These are phyloP conservation scores for Recurvomyces mirabilis DNA, from an alignment of 495 filamentous ascomycete species.

Conservation along the genomic window DNA sequence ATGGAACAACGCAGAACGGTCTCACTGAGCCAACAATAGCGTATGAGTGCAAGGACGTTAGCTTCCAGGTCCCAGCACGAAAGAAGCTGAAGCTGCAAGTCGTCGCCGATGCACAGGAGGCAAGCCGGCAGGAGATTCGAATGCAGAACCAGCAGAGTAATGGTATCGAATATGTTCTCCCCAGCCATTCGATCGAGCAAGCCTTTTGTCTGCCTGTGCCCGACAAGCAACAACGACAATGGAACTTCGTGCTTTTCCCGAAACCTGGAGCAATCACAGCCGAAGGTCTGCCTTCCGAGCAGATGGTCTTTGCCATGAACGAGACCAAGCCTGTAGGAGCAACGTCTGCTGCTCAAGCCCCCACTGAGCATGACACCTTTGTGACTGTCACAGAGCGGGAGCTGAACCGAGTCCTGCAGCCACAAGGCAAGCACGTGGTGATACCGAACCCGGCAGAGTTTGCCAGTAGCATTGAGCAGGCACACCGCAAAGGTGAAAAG, in stretches of 20 bases:
- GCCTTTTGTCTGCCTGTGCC: slow-evolving; percentile 63
- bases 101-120: slow-evolving; percentile 28
- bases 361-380: slow-evolving; percentile 45
- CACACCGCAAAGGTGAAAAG: slow-evolving; percentile 80
- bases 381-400: slow-evolving; percentile 51
- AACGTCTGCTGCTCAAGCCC: neutral
- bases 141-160: slow-evolving; percentile 54
- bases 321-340: slow-evolving; percentile 37
- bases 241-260: slow-evolving; percentile 83
- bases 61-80: slow-evolving; percentile 51
- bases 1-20: neutral
- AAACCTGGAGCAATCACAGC: slow-evolving; percentile 30
- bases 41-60: slow-evolving; percentile 24
- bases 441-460: slow-evolving; percentile 65
- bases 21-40: neutral
- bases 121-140: slow-evolving; percentile 44
- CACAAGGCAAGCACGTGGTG: slow-evolving; percentile 51
- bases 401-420: slow-evolving; percentile 42
- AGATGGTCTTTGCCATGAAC: slow-evolving; percentile 74
- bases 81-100: slow-evolving; percentile 86
- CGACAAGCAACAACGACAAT: slow-evolving; percentile 77
- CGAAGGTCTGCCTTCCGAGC: slow-evolving; percentile 38
- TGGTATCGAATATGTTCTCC: slow-evolving; percentile 56
- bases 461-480: slow-evolving; percentile 60
- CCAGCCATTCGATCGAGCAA: slow-evolving; percentile 64